Conservation (phyloP, 305 asterid species). For the Petunia hybrid region DNA sequence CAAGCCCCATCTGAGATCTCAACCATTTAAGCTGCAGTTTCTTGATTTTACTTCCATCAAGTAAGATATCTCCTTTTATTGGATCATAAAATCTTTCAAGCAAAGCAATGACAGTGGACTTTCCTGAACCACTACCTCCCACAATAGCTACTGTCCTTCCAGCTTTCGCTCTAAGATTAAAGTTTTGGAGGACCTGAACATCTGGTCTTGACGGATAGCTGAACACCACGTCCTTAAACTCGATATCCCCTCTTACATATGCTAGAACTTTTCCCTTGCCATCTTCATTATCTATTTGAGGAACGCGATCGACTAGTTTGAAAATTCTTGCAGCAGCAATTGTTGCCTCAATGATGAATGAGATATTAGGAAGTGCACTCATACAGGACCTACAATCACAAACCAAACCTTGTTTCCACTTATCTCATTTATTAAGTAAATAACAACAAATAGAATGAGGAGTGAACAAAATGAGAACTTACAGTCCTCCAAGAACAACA, state of each 20-base stretch:
- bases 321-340: slow-evolving; percentile 58
- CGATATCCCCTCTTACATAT: slow-evolving; percentile 62
- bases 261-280: slow-evolving; percentile 51
- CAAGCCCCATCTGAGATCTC: slow-evolving; percentile 81
- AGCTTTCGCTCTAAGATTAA: slow-evolving; percentile 57
- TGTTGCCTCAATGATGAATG: slow-evolving; percentile 63
- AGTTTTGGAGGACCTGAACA: slow-evolving; percentile 55
- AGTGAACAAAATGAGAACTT: slow-evolving; percentile 41
- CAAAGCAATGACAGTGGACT: slow-evolving; percentile 68
- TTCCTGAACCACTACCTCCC: slow-evolving; percentile 88
- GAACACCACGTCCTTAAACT: slow-evolving; percentile 69
- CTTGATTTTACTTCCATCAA: slow-evolving; percentile 66
- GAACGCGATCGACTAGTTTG: slow-evolving; percentile 55
- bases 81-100: slow-evolving; percentile 84
- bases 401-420: background rate
- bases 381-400: slow-evolving; percentile 64
- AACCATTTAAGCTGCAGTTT: slow-evolving; percentile 68
- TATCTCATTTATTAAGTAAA: background rate
- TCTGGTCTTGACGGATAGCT: slow-evolving; percentile 72
- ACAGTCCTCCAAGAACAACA: slow-evolving; percentile 80
- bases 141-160: slow-evolving; percentile 76
- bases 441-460: background rate
- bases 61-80: slow-evolving; percentile 61
- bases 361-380: slow-evolving; percentile 73
- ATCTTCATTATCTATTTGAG: slow-evolving; percentile 58